Evolutionary conservation across 2,329 filamentous ascomycete species (phyloP).

Genomic region (Arthrobotrys megalospora): DNA sequence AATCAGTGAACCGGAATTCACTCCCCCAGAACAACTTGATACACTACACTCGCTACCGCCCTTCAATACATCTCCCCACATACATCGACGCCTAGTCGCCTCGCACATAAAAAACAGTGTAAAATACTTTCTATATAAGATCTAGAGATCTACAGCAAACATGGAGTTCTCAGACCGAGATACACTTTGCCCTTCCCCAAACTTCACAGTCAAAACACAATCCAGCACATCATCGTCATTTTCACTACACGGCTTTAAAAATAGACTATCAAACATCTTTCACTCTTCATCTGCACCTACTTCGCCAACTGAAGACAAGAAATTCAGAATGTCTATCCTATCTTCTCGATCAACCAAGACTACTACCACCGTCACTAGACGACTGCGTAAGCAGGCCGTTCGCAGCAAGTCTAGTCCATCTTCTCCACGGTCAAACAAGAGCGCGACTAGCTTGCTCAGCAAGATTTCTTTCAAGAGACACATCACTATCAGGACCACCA

Average conservation of each 20-base stretch:
- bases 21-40: conserved; percentile 39
- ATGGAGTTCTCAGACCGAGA: conserved; percentile 60
- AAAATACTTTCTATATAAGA: conserved; percentile 44
- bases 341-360: conserved; percentile 45
- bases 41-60: conserved; percentile 40
- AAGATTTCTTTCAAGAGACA: conserved; percentile 58
- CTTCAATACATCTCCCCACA: conserved; percentile 27
- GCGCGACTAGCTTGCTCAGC: conserved; percentile 44
- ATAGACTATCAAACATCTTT: conserved; percentile 58
- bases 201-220: conserved; percentile 58
- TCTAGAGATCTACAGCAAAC: conserved; percentile 34
- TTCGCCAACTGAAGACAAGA: conserved; percentile 49
- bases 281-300: conserved; percentile 49
- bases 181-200: conserved; percentile 58
- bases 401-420: conserved; percentile 45
- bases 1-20: conserved; percentile 44
- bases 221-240: conserved; percentile 58
- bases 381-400: conserved; percentile 51
- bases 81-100: conserved; percentile 51
- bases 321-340: conserved; percentile 58
- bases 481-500: conserved; percentile 42
- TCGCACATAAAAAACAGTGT: conserved; percentile 26
- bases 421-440: conserved; percentile 45
- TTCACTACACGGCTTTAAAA: conserved; percentile 55
- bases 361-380: conserved; percentile 7